phyloP scores from a whole-genome alignment of 176 grass and related monocot species.

The Saccharum spontaneum region DNA sequence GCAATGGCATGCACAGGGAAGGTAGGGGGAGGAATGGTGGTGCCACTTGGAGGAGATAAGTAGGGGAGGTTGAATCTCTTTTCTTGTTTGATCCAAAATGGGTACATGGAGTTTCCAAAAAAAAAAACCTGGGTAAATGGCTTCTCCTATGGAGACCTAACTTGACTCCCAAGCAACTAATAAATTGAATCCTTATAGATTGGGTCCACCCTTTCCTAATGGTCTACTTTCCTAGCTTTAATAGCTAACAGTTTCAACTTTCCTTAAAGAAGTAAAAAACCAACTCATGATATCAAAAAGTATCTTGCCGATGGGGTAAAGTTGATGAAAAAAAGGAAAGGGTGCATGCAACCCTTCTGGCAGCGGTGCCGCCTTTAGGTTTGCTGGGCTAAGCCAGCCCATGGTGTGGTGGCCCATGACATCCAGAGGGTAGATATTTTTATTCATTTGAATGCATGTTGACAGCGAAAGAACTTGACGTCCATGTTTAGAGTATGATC shows the following conservation, averaged over 20 bases:
- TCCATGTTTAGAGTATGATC: not conserved
- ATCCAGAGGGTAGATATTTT: not conserved
- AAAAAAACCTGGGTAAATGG: not conserved
- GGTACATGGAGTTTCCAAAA: not conserved
- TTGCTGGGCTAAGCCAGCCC: not conserved
- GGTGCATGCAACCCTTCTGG: not conserved
- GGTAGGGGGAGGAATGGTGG: not conserved
- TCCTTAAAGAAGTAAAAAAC: not conserved
- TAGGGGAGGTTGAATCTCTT: not conserved
- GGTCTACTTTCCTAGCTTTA: not conserved
- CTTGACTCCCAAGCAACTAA: not conserved
- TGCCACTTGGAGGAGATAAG: not conserved
- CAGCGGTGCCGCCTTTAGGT: not conserved
- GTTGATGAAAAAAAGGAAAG: not conserved
- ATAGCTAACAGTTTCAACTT: not conserved
- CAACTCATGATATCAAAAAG: not conserved
- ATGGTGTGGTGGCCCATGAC: not conserved
- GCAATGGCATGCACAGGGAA: not conserved
- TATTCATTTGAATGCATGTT: constrained; percentile 2
- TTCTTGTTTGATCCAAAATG: not conserved
- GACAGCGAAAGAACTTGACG: not conserved
- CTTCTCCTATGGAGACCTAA: not conserved
- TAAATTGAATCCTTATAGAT: not conserved
- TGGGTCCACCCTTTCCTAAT: not conserved
- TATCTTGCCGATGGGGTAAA: not conserved